A percentile compares a stretch with the other conserved stretches of the same genome.
These are phyloP conservation scores for Coemansia sp. DNA, from an alignment of 192 early-diverging fungal genomes.

Conservation along the genomic window DNA sequence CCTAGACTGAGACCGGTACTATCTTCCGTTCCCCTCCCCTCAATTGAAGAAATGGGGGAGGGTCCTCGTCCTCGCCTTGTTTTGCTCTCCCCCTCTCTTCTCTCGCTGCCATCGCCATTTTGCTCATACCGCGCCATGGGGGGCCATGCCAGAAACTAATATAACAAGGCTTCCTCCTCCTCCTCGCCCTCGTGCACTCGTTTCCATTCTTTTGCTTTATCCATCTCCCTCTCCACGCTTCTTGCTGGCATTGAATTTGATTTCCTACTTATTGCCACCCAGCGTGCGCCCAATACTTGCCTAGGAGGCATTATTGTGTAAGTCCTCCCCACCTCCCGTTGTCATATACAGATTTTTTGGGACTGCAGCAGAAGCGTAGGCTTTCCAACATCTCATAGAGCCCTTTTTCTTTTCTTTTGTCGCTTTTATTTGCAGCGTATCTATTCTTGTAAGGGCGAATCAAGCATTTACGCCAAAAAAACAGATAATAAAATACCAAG, in stretches of 20 bases:
- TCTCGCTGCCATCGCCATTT: too few relatives aligned
- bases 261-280: not conserved
- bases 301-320: not conserved
- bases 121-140: too few relatives aligned
- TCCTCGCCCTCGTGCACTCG: not conserved
- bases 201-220: not conserved
- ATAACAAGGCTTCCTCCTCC: not conserved
- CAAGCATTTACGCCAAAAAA: too few relatives aligned
- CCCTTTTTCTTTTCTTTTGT: not conserved
- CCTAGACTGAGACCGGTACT: too few relatives aligned
- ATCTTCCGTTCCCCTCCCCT: too few relatives aligned
- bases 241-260: not conserved
- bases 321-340: not conserved
- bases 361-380: not conserved
- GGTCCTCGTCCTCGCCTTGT: too few relatives aligned
- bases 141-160: too few relatives aligned
- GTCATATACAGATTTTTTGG: not conserved
- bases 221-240: not conserved
- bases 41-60: too few relatives aligned
- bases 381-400: not conserved
- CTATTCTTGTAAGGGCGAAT: too few relatives aligned
- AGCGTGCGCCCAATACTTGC: not conserved
- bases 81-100: too few relatives aligned
- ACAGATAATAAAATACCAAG: too few relatives aligned
- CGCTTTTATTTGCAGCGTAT: not conserved